Conservation (phyloP, 805 yeast genomes). For the Cyberlindnera saturnus region DNA sequence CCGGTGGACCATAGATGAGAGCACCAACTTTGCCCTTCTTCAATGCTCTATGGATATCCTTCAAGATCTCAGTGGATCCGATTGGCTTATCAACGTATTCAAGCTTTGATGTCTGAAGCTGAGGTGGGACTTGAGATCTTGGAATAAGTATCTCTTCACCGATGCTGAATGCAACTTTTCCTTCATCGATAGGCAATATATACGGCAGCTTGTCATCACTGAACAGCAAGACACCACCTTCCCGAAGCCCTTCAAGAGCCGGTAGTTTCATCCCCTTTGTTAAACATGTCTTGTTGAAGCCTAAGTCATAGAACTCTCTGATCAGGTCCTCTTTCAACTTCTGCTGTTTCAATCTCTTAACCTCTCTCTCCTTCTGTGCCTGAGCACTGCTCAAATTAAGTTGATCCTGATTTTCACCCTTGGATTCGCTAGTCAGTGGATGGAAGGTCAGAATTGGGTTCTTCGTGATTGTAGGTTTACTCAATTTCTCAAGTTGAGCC, state of each 20-base stretch:
- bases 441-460: slow-evolving; percentile 42
- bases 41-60: slow-evolving; percentile 33
- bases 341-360: slow-evolving; percentile 15
- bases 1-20: slow-evolving; percentile 66
- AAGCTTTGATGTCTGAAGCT: background rate
- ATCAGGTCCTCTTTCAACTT: slow-evolving; percentile 19
- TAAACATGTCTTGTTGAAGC: slow-evolving; percentile 29
- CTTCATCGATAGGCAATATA: slow-evolving; percentile 31
- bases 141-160: slow-evolving; percentile 37
- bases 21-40: slow-evolving; percentile 46
- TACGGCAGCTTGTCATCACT: slow-evolving; percentile 34
- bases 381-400: slow-evolving; percentile 18
- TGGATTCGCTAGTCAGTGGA: slow-evolving; percentile 41
- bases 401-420: slow-evolving; percentile 26
- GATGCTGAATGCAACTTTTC: slow-evolving; percentile 36
- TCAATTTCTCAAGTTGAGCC: slow-evolving; percentile 41
- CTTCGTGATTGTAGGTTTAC: slow-evolving; percentile 26
- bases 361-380: slow-evolving; percentile 17
- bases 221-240: slow-evolving; percentile 55
- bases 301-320: slow-evolving; percentile 13
- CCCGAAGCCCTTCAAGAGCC: slow-evolving; percentile 39
- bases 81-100: slow-evolving; percentile 30
- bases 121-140: slow-evolving; percentile 14
- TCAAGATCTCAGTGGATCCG: slow-evolving; percentile 48
- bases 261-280: slow-evolving; percentile 53